These are phyloP conservation scores for Zalaria obscura DNA, from an alignment of 2,329 filamentous ascomycete genomes.

Conservation along the genomic window DNA sequence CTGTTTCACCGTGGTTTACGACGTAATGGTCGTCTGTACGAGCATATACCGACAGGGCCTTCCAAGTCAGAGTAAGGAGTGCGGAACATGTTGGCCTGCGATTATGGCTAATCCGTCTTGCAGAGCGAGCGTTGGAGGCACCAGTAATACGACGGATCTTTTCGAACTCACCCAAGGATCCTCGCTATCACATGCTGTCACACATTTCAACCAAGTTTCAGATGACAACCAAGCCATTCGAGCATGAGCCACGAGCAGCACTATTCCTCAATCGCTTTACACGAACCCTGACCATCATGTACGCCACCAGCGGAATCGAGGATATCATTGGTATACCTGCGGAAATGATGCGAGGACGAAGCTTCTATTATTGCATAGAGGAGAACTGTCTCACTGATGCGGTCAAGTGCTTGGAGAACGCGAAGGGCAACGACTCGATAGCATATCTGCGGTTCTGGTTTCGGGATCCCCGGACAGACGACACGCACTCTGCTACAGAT, in stretches of 20 bases:
- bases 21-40: conserved; percentile 74
- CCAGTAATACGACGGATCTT: conserved; percentile 68
- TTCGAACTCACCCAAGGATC: conserved; percentile 66
- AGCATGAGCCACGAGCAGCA: conserved; percentile 66
- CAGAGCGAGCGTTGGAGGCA: conserved; percentile 64
- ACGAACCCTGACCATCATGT: conserved; percentile 70
- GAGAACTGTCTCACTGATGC: conserved; percentile 64
- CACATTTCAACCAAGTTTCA: conserved; percentile 70
- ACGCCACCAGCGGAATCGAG: conserved; percentile 62
- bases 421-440: conserved; percentile 82
- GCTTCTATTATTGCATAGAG: conserved; percentile 79
- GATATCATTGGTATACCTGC: conserved; percentile 62
- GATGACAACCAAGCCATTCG: conserved; percentile 39
- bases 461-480: conserved; percentile 51
- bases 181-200: conserved; percentile 79
- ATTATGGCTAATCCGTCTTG: neutral
- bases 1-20: conserved; percentile 78
- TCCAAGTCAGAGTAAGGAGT: conserved; percentile 56
- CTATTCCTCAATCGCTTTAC: conserved; percentile 80
- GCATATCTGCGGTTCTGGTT: conserved; percentile 81
- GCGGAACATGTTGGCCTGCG: neutral
- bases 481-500: conserved; percentile 31
- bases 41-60: conserved; percentile 58
- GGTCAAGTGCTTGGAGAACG: conserved; percentile 65
- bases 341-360: conserved; percentile 56